These are phyloP conservation scores for Neurospora terricola DNA, from an alignment of 495 filamentous ascomycete species.

Conservation along the genomic window DNA sequence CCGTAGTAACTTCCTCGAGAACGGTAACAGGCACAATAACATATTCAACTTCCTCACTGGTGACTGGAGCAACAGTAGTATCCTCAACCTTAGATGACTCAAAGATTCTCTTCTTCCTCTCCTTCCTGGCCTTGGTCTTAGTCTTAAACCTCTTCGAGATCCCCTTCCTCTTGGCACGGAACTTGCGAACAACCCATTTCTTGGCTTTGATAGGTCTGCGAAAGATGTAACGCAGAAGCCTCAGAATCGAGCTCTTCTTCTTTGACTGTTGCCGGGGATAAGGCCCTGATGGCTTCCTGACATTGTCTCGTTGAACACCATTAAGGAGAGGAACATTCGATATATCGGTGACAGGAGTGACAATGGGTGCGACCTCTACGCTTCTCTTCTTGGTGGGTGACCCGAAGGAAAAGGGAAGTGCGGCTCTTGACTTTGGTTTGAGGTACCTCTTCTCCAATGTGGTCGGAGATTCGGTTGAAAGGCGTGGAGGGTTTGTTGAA, in stretches of 20 bases:
- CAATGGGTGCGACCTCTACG: background rate
- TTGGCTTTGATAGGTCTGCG: constrained; percentile 9
- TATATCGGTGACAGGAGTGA: background rate
- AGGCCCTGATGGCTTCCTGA: background rate
- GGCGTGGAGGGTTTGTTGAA: constrained; percentile 1
- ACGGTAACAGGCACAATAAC: background rate
- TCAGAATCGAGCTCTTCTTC: background rate
- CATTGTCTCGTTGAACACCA: background rate
- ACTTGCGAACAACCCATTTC: constrained; percentile 15
- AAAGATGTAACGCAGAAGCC: background rate
- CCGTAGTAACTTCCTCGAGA: background rate
- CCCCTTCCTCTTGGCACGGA: constrained; percentile 12
- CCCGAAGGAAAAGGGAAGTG: background rate
- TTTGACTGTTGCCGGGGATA: background rate
- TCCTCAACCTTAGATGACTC: background rate
- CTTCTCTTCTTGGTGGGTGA: background rate
- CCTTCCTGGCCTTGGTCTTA: background rate
- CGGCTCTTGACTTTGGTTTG: background rate
- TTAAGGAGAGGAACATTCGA: background rate
- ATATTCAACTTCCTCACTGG: background rate
- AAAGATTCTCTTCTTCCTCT: background rate
- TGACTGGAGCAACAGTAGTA: background rate
- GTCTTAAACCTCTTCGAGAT: constrained; percentile 6
- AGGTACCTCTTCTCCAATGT: background rate
- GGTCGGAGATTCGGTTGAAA: background rate